phyloP scores from a whole-genome alignment of 352 stramenopile genomes.

The Pythium biforme region DNA sequence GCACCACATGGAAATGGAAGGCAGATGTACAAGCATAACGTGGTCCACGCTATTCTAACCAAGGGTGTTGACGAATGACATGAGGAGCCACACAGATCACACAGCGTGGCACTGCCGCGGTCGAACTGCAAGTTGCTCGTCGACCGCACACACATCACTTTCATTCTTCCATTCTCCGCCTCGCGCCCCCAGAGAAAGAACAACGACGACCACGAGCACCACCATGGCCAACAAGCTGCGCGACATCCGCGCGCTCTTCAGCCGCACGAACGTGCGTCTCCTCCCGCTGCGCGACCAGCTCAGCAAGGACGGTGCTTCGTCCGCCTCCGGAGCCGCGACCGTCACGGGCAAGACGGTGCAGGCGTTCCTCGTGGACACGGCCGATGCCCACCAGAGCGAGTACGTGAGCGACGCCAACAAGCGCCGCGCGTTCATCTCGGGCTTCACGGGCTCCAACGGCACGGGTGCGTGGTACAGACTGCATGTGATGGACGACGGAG shows the following conservation, averaged over 20 bases:
- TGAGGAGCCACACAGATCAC: background rate
- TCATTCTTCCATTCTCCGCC: conserved; percentile 10
- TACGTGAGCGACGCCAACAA: conserved; percentile 97
- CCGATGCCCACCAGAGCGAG: conserved; percentile 98
- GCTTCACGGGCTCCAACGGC: conserved; percentile 97
- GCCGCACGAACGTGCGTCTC: conserved; percentile 59
- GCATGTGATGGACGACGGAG: too few species aligned
- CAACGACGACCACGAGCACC: background rate
- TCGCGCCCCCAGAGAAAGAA: background rate
- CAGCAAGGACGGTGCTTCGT: conserved; percentile 35
- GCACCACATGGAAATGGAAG: background rate
- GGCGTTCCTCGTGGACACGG: conserved; percentile 94
- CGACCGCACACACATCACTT: conserved; percentile 1
- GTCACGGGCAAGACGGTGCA: conserved; percentile 57
- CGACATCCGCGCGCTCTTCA: conserved; percentile 63
- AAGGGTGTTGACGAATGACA: background rate
- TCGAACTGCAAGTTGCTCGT: conserved; percentile 23
- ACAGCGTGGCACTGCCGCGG: background rate
- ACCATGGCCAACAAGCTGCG: conserved; percentile 42
- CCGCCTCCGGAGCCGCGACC: conserved; percentile 4
- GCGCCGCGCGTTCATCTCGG: conserved; percentile 93
- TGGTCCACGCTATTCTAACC: conserved; percentile 7
- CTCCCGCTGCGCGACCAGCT: conserved; percentile 59
- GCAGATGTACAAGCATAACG: background rate
- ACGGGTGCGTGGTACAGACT: conserved; percentile 79